Conservation (phyloP, 208 protist species). For the Leishmania arabica region DNA sequence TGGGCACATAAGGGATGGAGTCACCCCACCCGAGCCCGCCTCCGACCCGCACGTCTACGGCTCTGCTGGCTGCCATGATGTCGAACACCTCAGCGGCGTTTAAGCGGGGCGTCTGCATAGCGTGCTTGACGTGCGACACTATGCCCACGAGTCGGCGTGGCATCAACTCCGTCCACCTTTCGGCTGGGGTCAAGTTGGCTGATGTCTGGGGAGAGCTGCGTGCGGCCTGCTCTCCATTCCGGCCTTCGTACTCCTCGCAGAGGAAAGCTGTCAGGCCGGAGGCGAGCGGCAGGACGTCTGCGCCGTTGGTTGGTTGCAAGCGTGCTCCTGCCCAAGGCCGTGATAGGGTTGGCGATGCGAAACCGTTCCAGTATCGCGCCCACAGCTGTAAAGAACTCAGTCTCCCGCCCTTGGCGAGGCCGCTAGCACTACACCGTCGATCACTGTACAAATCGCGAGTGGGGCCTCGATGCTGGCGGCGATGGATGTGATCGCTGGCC, state of each 20-base stretch:
- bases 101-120: not conserved
- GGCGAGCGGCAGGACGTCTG: not conserved
- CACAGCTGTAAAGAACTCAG: not conserved
- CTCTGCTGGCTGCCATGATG: not conserved
- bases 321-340: not conserved
- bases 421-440: not conserved
- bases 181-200: not conserved
- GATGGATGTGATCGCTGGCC: not conserved
- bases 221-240: not conserved
- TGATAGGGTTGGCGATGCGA: not conserved
- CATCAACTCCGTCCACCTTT: not conserved
- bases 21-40: not conserved
- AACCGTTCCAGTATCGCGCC: not conserved
- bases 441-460: not conserved
- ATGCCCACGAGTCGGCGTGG: not conserved
- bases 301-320: not conserved
- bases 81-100: not conserved
- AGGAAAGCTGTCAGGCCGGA: not conserved
- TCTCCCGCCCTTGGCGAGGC: not conserved
- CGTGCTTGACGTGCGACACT: not conserved
- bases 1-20: not conserved
- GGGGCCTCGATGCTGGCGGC: not conserved
- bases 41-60: not conserved
- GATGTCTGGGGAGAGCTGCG: not conserved
- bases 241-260: not conserved